Conservation (phyloP, 2,329 filamentous ascomycete genomes). For the Claviceps purpurea region DNA sequence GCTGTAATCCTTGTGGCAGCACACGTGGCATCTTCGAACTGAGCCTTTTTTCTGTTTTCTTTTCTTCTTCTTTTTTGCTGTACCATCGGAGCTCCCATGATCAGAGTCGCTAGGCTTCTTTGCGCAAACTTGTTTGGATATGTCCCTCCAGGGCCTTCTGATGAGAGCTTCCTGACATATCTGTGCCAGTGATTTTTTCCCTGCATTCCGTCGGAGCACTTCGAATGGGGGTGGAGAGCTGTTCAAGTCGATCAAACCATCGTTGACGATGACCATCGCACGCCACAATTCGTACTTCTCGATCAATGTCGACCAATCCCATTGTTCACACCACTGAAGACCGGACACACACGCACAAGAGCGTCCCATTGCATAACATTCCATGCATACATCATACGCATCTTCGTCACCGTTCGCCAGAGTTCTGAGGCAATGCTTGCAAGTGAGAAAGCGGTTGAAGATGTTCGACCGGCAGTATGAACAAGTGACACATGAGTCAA, state of each 20-base stretch:
- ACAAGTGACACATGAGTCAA: conserved; percentile 85
- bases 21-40: conserved; percentile 63
- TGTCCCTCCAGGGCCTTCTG: conserved; percentile 68
- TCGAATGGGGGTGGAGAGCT: conserved; percentile 58
- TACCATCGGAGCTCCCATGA: conserved; percentile 47
- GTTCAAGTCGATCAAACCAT: conserved; percentile 51
- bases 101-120: conserved; percentile 36
- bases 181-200: conserved; percentile 72
- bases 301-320: conserved; percentile 66
- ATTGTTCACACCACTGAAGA: conserved; percentile 86
- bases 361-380: conserved; percentile 94
- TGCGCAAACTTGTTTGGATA: conserved; percentile 45
- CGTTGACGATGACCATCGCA: conserved; percentile 59
- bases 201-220: conserved; percentile 50
- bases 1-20: conserved; percentile 61
- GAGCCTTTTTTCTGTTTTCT: conserved; percentile 41
- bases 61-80: conserved; percentile 47
- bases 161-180: conserved; percentile 87
- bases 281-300: conserved; percentile 76
- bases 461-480: conserved; percentile 94
- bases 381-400: conserved; percentile 94
- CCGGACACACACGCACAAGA: conserved; percentile 82
- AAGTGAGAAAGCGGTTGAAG: conserved; percentile 92
- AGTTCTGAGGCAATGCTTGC: conserved; percentile 63
- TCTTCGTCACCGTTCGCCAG: conserved; percentile 59